Base-by-base conservation (phyloP, 805 yeast species). In the Saturnispora diversa region DNA sequence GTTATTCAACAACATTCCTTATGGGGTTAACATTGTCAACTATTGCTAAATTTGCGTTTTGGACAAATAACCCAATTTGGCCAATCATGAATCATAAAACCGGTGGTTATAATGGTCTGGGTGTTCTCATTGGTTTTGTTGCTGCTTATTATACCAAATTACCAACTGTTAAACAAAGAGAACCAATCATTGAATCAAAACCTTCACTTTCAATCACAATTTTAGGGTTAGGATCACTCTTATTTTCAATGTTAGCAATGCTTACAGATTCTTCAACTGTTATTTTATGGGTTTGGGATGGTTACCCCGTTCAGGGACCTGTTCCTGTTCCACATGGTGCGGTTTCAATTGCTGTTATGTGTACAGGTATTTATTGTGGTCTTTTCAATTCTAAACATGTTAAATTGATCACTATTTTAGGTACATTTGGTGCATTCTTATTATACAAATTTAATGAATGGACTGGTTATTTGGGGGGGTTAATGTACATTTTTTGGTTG, bases 211-310 rank as follows among this genome's bases (percentile, higher is more conserved):
- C 80, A 2, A 55, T 70, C 13, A 69, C 86, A 1, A 71, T 80
- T 2, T 39, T 74, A 19, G 95, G 94, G 1, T 69, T 90, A 47
- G 97, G 94, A 19, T 76, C 86, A 1, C 66, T 81, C 42, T 58
- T 86, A 22, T 90, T 78, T 56, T 74, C 82, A 5, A 59, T 83
- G 26, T 80, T 79, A 50, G 83, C 94, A 11, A 74, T 80, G 66
- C 59, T 87, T 35, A 73, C 85, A 3, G 98, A 92, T 57, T 72
- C 96, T 0, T 79, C 94, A 2, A 83, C 92, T 8, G 69, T 90
- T 31, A 82, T 85, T n/a, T 68, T 80, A 35, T 92, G 97, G 97
- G 76, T 78, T n/a, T 92, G 97, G 97, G 83, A 80, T 46, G 98
- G 98, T 1, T 90, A 72, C 58, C 95, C 94, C 31, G 67, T 84